Conservation (phyloP, 768 basidiomycete species). For the Collybia mongolica region DNA sequence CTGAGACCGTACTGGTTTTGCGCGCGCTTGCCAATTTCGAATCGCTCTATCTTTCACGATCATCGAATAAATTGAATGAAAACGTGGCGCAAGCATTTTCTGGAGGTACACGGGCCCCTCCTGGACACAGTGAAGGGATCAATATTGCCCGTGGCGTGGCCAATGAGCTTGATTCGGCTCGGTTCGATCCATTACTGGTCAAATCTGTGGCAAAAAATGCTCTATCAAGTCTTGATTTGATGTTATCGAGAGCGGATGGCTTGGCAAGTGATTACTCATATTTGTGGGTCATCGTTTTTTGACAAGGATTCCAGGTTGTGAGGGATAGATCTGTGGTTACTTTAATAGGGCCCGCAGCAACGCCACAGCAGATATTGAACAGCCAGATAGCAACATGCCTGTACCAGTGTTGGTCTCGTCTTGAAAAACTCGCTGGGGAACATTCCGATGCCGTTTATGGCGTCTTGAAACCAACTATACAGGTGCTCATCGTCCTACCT, state of each 20-base stretch:
- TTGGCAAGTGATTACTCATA: constrained; percentile 49
- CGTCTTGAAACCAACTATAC: constrained; percentile 53
- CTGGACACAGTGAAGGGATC: constrained; percentile 73
- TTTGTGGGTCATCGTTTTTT: neutral
- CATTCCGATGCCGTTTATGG: constrained; percentile 59
- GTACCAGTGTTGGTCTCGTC: constrained; percentile 71
- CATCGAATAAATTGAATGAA: constrained; percentile 82
- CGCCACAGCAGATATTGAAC: constrained; percentile 77
- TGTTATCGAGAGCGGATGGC: constrained; percentile 61
- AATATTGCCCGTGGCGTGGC: constrained; percentile 73
- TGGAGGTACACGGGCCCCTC: constrained; percentile 66
- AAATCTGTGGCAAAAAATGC: constrained; percentile 76
- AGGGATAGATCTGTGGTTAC: constrained; percentile 78
- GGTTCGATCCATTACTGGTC: constrained; percentile 89
- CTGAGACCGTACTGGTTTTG: constrained; percentile 88
- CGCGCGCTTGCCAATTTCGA: constrained; percentile 85
- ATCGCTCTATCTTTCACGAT: constrained; percentile 83
- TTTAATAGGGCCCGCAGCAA: constrained; percentile 74
- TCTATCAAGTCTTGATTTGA: constrained; percentile 64
- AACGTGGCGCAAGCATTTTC: constrained; percentile 75
- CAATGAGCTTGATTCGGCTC: constrained; percentile 91
- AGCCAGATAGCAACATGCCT: constrained; percentile 76
- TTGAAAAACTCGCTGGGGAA: constrained; percentile 66
- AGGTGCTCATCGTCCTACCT: constrained; percentile 40
- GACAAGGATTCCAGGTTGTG: constrained; percentile 46